These are phyloP conservation scores for Phyllostachys edulis DNA, from an alignment of 176 grass and related monocot species.

Conservation along the genomic window DNA sequence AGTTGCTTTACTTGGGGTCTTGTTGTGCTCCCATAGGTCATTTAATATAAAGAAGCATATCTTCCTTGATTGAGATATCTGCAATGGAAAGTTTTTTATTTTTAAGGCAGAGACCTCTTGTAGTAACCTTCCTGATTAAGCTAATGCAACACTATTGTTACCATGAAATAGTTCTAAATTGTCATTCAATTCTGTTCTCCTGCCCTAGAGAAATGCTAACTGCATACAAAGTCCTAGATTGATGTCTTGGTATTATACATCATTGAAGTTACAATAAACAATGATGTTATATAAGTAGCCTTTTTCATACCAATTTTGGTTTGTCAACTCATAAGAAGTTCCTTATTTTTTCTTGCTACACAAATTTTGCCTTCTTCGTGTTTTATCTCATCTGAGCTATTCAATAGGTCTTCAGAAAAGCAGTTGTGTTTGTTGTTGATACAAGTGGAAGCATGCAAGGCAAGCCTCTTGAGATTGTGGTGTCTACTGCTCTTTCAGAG, in stretches of 20 bases:
- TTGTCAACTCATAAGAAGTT: not conserved
- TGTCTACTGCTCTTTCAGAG: conserved; percentile 70
- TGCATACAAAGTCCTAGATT: not conserved
- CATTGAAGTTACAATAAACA: too few relatives aligned
- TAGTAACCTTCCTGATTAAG: not conserved
- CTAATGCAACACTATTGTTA: not conserved
- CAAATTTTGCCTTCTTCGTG: not conserved
- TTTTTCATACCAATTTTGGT: conserved; percentile 7
- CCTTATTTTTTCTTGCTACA: not conserved
- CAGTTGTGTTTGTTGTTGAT: conserved; percentile 90
- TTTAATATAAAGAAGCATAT: conserved; percentile 6
- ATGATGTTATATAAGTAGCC: not conserved
- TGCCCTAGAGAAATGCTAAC: conserved; percentile 19
- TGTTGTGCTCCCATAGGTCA: not conserved
- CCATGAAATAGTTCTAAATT: not conserved
- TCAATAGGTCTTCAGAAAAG: conserved; percentile 73
- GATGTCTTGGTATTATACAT: not conserved
- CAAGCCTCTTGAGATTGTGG: conserved; percentile 78
- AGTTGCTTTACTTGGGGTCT: conserved; percentile 19
- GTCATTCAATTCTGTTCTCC: not conserved
- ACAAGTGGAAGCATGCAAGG: conserved; percentile 96
- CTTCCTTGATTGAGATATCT: conserved; percentile 18
- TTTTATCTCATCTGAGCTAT: conserved; percentile 28
- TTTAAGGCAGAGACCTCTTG: not conserved
- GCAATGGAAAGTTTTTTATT: conserved; percentile 5